phyloP scores from a whole-genome alignment of 2,329 filamentous ascomycete species.

The Diaporthe citrichinensis region DNA sequence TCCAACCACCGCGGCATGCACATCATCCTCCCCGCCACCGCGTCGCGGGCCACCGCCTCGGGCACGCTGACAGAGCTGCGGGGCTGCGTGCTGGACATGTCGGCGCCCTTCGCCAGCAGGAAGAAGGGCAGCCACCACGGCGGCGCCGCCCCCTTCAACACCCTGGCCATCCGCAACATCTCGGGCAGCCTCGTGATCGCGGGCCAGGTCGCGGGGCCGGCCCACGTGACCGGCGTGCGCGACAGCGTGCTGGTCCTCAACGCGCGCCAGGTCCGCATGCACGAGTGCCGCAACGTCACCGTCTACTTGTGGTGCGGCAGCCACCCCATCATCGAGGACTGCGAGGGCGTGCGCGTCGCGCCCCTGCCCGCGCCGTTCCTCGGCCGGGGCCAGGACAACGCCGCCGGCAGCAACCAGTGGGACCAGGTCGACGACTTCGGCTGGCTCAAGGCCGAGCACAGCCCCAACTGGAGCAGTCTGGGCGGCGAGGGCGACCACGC shows the following conservation, averaged over 20 bases:
- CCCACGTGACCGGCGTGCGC: slow-evolving; percentile 83
- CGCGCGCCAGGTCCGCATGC: slow-evolving; percentile 92
- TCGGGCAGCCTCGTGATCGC: slow-evolving; percentile 80
- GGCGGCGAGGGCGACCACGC: slow-evolving; percentile 60
- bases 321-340: slow-evolving; percentile 95
- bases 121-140: background rate
- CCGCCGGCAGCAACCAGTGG: slow-evolving; percentile 77
- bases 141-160: slow-evolving; percentile 73
- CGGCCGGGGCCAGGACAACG: slow-evolving; percentile 46
- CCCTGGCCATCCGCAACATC: slow-evolving; percentile 77
- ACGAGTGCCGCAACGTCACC: slow-evolving; percentile 85
- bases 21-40: slow-evolving; percentile 81
- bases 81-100: slow-evolving; percentile 85
- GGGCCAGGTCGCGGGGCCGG: slow-evolving; percentile 83
- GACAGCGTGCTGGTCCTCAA: slow-evolving; percentile 83
- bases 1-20: slow-evolving; percentile 77
- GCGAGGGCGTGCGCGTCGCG: slow-evolving; percentile 82
- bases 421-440: slow-evolving; percentile 97
- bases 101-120: slow-evolving; percentile 68
- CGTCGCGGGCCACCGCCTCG: slow-evolving; percentile 79
- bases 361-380: slow-evolving; percentile 69
- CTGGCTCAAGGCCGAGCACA: slow-evolving; percentile 89
- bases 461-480: slow-evolving; percentile 88
- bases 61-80: slow-evolving; percentile 79
- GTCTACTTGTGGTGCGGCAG: slow-evolving; percentile 87